These are phyloP conservation scores for Rubroboletus pulcherrimus DNA, from an alignment of 768 basidiomycete genomes.

Conservation along the genomic window DNA sequence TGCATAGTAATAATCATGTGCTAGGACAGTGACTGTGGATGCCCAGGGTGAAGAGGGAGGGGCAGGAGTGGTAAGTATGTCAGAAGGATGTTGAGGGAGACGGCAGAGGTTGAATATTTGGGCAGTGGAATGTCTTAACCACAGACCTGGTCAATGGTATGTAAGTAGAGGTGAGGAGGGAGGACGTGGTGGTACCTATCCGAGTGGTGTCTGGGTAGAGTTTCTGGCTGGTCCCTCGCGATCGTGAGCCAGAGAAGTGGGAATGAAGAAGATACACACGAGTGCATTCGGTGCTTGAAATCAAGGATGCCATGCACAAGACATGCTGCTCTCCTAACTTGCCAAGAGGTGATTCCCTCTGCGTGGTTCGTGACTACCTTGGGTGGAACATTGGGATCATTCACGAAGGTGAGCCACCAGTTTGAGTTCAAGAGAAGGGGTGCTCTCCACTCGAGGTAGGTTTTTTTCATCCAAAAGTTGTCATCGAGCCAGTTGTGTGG, in stretches of 20 bases:
- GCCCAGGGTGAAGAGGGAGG: conserved; percentile 38
- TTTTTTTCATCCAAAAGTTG: conserved; percentile 84
- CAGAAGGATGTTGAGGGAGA: conserved; percentile 64
- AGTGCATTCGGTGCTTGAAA: conserved; percentile 63
- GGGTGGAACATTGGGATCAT: conserved; percentile 63
- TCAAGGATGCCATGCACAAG: conserved; percentile 66
- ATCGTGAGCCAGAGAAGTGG: conserved; percentile 4
- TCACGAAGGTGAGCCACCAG: conserved; percentile 89
- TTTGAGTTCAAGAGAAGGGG: conserved; percentile 89
- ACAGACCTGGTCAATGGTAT: conserved; percentile 41
- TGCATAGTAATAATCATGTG: conserved; percentile 77
- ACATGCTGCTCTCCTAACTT: conserved; percentile 82
- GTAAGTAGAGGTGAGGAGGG: neutral
- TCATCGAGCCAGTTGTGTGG: conserved; percentile 94
- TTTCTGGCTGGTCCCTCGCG: conserved; percentile 49
- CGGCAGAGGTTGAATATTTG: conserved; percentile 77
- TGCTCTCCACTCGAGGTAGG: conserved; percentile 84
- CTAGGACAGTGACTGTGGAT: conserved; percentile 61
- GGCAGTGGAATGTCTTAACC: conserved; percentile 55
- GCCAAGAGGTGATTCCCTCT: conserved; percentile 68
- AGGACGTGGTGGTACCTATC: conserved; percentile 45
- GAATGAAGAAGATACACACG: conserved; percentile 41
- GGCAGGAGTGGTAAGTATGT: conserved; percentile 50
- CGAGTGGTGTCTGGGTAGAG: conserved; percentile 67
- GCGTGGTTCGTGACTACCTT: conserved; percentile 22